Evolutionary conservation across 352 stramenopile genomes (phyloP), one percentile per base, ranked within the genome.

Genomic region (Pythium sp.): DNA sequence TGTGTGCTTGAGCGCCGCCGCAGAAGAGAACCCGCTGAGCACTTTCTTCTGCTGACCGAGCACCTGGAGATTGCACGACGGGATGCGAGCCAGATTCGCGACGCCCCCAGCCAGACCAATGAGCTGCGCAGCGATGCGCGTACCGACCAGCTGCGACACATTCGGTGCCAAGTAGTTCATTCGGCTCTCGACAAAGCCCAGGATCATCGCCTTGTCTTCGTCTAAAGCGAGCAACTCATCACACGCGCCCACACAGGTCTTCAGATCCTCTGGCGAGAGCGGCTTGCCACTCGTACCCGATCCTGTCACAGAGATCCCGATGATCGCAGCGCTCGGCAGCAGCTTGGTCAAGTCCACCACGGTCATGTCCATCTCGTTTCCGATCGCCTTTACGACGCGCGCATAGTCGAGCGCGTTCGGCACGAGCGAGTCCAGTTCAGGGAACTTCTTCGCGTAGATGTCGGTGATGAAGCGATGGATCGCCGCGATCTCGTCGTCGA

Each of bases 11-110:
- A 97, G 73, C 32, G 88, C 87, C 8, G 89, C 84, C 63, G 86
- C 67, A 14, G 89, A 93, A 32, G 87, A 93, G 62, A 97, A 98
- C 0, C 96, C 87, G 60, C 85, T 96, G 14, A 98, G 74, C 9
- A 93, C 95, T 47, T 94, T 89, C 74, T 97, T 97, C 65, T 98
- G 87, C 75, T 99, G 96, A 12, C 97, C 97, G 49, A 99, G 76
- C 26, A 98, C 89, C 80, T 99, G 96, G 15, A 99, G 75, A 69
- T 99, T 99, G 72, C 97, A 99, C 47, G 95, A 89, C 49, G 98
- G 98, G 65, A 99, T 99, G 24, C 91, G 90, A 22, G 91, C 84
- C 15, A 99, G 79, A 58, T 98, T 81, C 3, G 86, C 86, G 20
- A 99, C 81, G 38, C 98, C 97, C 34, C 98, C 98, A 9, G 96